These are phyloP conservation scores for Skeletonema grethae DNA, from an alignment of 108 stramenopile species.

Conservation along the genomic window DNA sequence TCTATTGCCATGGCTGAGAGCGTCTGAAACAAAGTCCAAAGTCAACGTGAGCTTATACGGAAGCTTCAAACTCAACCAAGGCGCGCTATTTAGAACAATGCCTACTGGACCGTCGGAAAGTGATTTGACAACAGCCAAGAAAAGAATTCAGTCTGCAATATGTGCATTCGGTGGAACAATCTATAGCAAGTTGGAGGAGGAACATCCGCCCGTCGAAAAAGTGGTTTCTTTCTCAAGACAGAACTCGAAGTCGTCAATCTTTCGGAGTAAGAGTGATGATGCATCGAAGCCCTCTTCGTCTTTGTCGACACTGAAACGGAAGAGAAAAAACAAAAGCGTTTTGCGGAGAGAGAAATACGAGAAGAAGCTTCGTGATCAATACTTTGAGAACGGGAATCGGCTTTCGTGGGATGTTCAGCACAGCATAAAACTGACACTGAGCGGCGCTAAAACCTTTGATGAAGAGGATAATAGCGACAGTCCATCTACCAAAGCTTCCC, in stretches of 20 bases:
- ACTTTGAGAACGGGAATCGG: conserved; percentile 80
- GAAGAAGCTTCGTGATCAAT: conserved; percentile 60
- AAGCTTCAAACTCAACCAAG: conserved; percentile 28
- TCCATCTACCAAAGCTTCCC: conserved; percentile 18
- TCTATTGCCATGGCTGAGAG: conserved; percentile 44
- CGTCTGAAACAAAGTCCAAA: conserved; percentile 1
- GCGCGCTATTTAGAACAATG: conserved; percentile 1
- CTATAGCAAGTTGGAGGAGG: conserved; percentile 1
- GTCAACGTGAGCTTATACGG: conserved; percentile 44
- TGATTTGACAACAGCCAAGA: conserved; percentile 55
- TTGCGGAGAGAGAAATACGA: conserved; percentile 51
- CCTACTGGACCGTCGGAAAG: conserved; percentile 3
- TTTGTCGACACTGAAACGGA: background rate
- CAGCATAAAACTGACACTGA: conserved; percentile 49
- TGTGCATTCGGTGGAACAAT: conserved; percentile 76
- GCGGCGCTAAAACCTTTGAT: conserved; percentile 36
- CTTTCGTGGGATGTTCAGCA: conserved; percentile 87
- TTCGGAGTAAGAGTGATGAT: conserved; percentile 8
- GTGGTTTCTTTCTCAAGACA: background rate
- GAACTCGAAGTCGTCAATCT: conserved; percentile 26
- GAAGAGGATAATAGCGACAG: conserved; percentile 18
- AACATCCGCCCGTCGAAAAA: background rate
- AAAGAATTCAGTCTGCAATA: conserved; percentile 65
- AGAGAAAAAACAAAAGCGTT: background rate
- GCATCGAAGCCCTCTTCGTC: background rate